phyloP scores from a whole-genome alignment of 2,329 filamentous ascomycete species.

The Aspergillus versicolor region DNA sequence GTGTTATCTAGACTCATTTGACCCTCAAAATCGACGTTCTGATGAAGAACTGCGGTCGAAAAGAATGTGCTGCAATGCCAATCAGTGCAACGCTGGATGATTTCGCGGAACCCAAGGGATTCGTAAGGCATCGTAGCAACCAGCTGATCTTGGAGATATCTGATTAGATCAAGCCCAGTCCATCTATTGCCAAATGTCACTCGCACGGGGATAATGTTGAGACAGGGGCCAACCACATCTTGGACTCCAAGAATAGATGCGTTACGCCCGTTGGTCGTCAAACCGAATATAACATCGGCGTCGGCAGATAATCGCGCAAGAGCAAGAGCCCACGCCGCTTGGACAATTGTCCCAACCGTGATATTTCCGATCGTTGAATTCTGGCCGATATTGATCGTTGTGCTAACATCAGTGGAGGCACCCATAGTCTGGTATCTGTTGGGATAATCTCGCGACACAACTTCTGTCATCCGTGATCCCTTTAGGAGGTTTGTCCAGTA shows the following conservation, averaged over 20 bases:
- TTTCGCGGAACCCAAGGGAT: constrained; percentile 55
- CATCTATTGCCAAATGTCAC: constrained; percentile 54
- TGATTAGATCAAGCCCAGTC: constrained; percentile 55
- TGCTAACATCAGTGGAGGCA: constrained; percentile 38
- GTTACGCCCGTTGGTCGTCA: constrained; percentile 65
- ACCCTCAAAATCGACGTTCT: constrained; percentile 37
- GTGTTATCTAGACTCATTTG: constrained; percentile 40
- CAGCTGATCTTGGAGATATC: constrained; percentile 57
- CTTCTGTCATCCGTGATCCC: constrained; percentile 53
- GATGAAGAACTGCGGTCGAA: constrained; percentile 43
- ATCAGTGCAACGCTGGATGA: constrained; percentile 46
- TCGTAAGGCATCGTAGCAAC: constrained; percentile 57
- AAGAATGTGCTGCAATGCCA: constrained; percentile 45
- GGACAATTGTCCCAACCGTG: constrained; percentile 64
- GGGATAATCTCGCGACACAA: constrained; percentile 33
- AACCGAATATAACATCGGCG: constrained; percentile 63
- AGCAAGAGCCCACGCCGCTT: constrained; percentile 64
- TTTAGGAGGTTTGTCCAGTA: constrained; percentile 63
- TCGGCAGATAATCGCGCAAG: constrained; percentile 55
- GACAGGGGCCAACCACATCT: constrained; percentile 62
- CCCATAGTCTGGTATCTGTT: constrained; percentile 38
- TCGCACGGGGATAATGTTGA: constrained; percentile 66
- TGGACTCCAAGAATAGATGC: constrained; percentile 55
- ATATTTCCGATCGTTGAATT: constrained; percentile 52
- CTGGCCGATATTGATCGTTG: constrained; percentile 36